These are phyloP conservation scores for Salix viminalis DNA, from an alignment of 345 rosid genomes.

Conservation along the genomic window DNA sequence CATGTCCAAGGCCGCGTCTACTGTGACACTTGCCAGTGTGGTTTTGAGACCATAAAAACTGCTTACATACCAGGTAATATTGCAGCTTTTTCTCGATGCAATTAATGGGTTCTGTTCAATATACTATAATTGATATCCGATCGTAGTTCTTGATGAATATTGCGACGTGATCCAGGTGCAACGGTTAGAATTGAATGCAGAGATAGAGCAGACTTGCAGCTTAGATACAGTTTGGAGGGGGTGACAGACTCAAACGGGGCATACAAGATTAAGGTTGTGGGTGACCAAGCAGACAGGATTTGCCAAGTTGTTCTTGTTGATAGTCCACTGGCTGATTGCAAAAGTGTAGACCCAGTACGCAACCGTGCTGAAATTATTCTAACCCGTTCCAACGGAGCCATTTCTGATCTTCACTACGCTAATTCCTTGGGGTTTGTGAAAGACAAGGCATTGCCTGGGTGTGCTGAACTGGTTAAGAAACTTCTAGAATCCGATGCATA, in stretches of 20 bases:
- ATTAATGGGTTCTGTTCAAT: no score
- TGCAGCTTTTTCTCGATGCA: neutral
- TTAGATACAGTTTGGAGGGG: slow-evolving; percentile 22
- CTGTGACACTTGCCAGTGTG: slow-evolving; percentile 66
- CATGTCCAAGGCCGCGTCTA: slow-evolving; percentile 48
- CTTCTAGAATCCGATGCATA: slow-evolving; percentile 36
- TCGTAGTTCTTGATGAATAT: neutral
- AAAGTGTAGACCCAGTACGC: slow-evolving; percentile 35
- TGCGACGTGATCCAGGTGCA: slow-evolving; percentile 39
- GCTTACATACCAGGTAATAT: slow-evolving; percentile 39
- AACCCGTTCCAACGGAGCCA: slow-evolving; percentile 59
- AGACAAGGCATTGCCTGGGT: slow-evolving; percentile 36
- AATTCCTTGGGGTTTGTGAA: slow-evolving; percentile 64
- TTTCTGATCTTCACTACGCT: slow-evolving; percentile 44
- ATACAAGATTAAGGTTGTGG: slow-evolving; percentile 42
- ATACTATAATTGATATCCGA: neutral
- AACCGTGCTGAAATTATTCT: slow-evolving; percentile 47
- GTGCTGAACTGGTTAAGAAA: slow-evolving; percentile 37
- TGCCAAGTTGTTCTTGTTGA: slow-evolving; percentile 44
- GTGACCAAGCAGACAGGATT: slow-evolving; percentile 53
- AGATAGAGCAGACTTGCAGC: slow-evolving; percentile 33
- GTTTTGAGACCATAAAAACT: slow-evolving; percentile 55
- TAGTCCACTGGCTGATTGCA: slow-evolving; percentile 47
- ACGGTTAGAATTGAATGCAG: slow-evolving; percentile 47
- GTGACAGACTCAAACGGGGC: slow-evolving; percentile 41